Conservation (phyloP, 2,329 filamentous ascomycete genomes). For the Sphaceloma murrayae region DNA sequence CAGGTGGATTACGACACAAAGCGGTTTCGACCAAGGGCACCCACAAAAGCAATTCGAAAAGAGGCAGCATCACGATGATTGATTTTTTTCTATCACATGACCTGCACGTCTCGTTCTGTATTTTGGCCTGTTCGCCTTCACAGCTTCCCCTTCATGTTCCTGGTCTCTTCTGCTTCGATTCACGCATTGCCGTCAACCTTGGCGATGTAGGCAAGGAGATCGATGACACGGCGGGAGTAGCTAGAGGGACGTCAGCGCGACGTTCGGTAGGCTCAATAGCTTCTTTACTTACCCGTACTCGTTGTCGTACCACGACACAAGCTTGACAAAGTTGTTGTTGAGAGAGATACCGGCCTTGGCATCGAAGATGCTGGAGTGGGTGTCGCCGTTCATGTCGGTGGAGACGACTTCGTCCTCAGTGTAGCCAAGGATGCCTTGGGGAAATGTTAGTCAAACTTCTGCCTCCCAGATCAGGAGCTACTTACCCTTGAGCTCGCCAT, state of each 20-base stretch:
- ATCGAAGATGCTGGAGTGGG: constrained; percentile 94
- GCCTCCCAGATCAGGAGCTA: constrained; percentile 17
- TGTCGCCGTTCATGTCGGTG: constrained; percentile 85
- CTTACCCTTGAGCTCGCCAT: constrained; percentile 77
- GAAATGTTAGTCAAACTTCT: background rate
- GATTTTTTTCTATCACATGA: too few species aligned
- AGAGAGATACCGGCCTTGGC: constrained; percentile 98
- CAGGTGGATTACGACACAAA: too few species aligned
- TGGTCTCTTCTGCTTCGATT: background rate
- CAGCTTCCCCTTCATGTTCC: background rate
- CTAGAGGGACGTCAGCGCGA: background rate
- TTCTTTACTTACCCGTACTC: constrained; percentile 62
- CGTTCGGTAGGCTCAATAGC: background rate
- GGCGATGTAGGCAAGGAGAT: constrained; percentile 38
- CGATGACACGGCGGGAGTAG: constrained; percentile 72
- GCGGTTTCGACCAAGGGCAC: too few species aligned
- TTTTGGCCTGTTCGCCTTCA: constrained; percentile 1
- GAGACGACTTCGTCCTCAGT: constrained; percentile 97
- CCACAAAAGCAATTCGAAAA: too few species aligned
- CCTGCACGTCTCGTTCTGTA: too few species aligned
- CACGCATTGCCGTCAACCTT: constrained; percentile 29
- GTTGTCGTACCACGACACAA: constrained; percentile 88
- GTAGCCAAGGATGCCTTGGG: constrained; percentile 74
- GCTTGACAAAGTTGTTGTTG: constrained; percentile 98
- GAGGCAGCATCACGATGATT: too few species aligned